phyloP scores from a whole-genome alignment of 768 basidiomycete genomes.

The Hypholoma fasciculare region DNA sequence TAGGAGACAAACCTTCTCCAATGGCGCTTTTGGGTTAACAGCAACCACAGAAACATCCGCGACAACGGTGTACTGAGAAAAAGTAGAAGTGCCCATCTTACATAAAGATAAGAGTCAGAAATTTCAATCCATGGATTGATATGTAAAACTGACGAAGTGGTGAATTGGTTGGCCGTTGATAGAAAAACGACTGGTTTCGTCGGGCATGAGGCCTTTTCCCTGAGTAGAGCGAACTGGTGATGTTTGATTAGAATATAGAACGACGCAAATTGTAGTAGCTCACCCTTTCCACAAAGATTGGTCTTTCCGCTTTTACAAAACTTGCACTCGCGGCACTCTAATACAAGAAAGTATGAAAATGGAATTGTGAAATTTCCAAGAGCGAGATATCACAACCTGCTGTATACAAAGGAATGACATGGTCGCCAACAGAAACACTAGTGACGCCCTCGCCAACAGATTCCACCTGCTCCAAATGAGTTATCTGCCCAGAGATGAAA shows the following conservation, averaged over 20 bases:
- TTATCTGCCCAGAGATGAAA: constrained; percentile 7
- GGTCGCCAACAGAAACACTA: constrained; percentile 75
- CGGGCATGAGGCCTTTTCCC: constrained; percentile 94
- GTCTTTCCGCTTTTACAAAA: constrained; percentile 99
- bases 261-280: neutral
- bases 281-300: constrained; percentile 95
- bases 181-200: constrained; percentile 84
- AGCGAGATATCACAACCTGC: constrained; percentile 57
- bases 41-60: constrained; percentile 96
- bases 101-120: neutral
- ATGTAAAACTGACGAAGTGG: constrained; percentile 74
- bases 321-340: constrained; percentile 95
- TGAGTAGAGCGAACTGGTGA: constrained; percentile 83
- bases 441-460: constrained; percentile 98
- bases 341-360: neutral
- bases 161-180: constrained; percentile 83
- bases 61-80: constrained; percentile 99
- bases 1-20: constrained; percentile 96
- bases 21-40: constrained; percentile 80
- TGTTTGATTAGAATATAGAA: neutral
- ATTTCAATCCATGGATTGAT: neutral
- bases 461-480: constrained; percentile 66
- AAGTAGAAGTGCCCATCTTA: constrained; percentile 98
- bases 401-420: constrained; percentile 96
- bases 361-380: neutral